phyloP scores from a whole-genome alignment of 2,329 filamentous ascomycete genomes.

The Monilinia aucupariae region DNA sequence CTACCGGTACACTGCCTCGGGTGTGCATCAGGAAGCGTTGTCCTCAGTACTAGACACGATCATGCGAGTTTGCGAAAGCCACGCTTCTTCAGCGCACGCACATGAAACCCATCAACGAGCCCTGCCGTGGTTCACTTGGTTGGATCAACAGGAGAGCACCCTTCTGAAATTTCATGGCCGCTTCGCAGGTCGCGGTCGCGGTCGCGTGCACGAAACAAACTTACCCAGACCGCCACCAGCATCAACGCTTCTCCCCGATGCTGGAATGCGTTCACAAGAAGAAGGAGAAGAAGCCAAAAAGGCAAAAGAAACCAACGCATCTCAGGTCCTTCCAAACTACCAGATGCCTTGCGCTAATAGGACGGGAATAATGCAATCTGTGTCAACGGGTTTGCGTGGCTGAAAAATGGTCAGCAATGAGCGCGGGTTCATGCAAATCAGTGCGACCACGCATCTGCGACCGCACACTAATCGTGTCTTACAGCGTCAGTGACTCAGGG shows the following conservation, averaged over 20 bases:
- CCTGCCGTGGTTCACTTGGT: background rate
- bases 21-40: background rate
- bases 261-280: background rate
- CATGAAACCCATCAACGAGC: conserved; percentile 5
- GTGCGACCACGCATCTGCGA: conserved; percentile 1
- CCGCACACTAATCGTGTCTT: background rate
- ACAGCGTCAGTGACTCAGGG: background rate
- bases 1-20: background rate
- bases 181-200: background rate
- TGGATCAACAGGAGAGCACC: background rate
- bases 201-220: conserved; percentile 10
- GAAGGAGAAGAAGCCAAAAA: no score
- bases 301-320: no score
- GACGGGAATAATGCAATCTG: background rate
- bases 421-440: background rate
- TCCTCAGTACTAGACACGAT: background rate
- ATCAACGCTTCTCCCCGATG: background rate
- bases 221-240: conserved; percentile 10
- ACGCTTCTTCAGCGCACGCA: background rate
- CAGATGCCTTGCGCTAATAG: background rate
- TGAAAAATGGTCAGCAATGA: background rate
- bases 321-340: background rate
- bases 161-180: background rate
- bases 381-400: conserved; percentile 5
- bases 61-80: conserved; percentile 1